Conservation (phyloP, 805 yeast species). For the Starmerella asiatica region DNA sequence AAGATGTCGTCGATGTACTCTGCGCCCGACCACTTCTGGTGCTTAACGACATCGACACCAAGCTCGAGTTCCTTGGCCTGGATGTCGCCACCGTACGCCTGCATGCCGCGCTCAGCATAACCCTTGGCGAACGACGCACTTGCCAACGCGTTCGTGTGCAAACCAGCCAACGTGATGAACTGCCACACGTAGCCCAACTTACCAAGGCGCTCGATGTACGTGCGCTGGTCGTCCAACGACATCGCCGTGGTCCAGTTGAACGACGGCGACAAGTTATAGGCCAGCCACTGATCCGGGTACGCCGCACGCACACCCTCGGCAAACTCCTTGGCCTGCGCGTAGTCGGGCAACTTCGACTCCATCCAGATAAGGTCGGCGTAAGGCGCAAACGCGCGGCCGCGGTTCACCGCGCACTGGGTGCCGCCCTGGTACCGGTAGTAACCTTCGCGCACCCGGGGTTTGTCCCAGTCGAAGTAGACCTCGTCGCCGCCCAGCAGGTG, state of each 20-base stretch:
- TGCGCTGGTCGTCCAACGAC: slow-evolving; percentile 73
- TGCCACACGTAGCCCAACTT: slow-evolving; percentile 93
- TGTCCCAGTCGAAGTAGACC: slow-evolving; percentile 86
- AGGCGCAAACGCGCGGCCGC: slow-evolving; percentile 91
- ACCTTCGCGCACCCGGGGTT: slow-evolving; percentile 91
- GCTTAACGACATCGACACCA: slow-evolving; percentile 91
- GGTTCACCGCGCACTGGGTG: slow-evolving; percentile 91
- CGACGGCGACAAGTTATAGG: slow-evolving; percentile 92
- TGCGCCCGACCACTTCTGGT: slow-evolving; percentile 98
- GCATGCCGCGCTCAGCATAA: slow-evolving; percentile 77
- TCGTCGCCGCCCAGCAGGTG: slow-evolving; percentile 61
- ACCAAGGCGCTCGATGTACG: slow-evolving; percentile 76
- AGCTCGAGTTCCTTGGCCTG: slow-evolving; percentile 78
- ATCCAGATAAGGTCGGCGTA: slow-evolving; percentile 94
- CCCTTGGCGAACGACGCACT: slow-evolving; percentile 71
- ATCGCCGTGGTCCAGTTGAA: slow-evolving; percentile 97
- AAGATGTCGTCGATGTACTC: slow-evolving; percentile 85
- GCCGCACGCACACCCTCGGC: slow-evolving; percentile 76
- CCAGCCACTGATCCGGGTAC: slow-evolving; percentile 87
- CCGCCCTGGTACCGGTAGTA: slow-evolving; percentile 94
- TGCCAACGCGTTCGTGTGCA: slow-evolving; percentile 90
- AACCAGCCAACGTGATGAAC: slow-evolving; percentile 92
- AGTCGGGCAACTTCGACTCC: slow-evolving; percentile 95
- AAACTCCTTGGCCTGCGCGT: slow-evolving; percentile 83
- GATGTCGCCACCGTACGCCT: slow-evolving; percentile 79